Evolutionary conservation across 2,329 filamentous ascomycete species (phyloP), one percentile per base, ranked within the genome.

Genomic region (Pseudogymnoascus sp.): DNA sequence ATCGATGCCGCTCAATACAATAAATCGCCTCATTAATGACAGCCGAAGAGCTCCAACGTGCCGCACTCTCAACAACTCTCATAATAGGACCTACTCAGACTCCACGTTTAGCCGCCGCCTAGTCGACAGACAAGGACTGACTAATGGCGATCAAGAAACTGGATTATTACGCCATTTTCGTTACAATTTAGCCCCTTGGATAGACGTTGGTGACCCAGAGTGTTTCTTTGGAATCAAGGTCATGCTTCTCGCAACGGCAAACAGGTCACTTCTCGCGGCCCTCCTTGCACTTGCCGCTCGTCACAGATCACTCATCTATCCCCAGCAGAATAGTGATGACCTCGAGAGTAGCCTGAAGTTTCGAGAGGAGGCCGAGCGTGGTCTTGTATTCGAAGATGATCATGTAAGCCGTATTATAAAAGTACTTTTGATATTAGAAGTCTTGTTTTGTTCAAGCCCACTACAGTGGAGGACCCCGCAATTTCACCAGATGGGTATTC

Each of bases 91-190:
- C 7, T 64, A 69, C 11, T 65, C 69, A 11, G 62, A 70, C 5
- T 61, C 70, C n/a, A 37, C 62, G 8, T 49, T 67, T 16, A 71
- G 69, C 36, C 69, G 68, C 5, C 65, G 68, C 2, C 66, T 69
- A 36, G 25, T 69, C 14, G 66, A 61, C 31, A 16, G 40, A 21
- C 40, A 21, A 42, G 40, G 16, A 42, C 40, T 59, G 34, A 8
- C 38, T 46, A 53, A 62, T 28, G 43, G 36, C 43, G 46, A 14
- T 21, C 28, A 38, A 18, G 61, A 59, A 34, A 43, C 37, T 36
- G 37, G 36, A 11, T 34, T 63, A n/a, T 36, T 63, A 18, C 46
- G 25, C 18, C 34, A 37, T 31, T 63, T 60, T 43, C 61, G 61
- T 18, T 63, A 63, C 36, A 34, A 63, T 42, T 36, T 63, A n/a